Conservation (phyloP, 805 yeast genomes). For the Ogataea philodendri region DNA sequence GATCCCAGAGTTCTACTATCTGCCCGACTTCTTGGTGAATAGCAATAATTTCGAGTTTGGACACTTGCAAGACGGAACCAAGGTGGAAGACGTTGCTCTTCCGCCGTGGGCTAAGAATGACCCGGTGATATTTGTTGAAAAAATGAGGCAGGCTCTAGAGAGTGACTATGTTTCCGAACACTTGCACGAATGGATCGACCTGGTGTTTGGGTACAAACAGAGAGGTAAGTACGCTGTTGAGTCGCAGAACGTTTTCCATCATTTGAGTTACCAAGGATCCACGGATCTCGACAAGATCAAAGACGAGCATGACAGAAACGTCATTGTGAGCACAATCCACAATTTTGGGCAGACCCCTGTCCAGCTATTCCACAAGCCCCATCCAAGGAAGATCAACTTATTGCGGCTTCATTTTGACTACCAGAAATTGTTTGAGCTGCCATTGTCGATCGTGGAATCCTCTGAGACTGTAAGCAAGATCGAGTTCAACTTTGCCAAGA, state of each 20-base stretch:
- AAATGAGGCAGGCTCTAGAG: slow-evolving; percentile 81
- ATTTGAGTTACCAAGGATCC: slow-evolving; percentile 81
- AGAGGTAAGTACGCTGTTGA: slow-evolving; percentile 66
- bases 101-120: slow-evolving; percentile 87
- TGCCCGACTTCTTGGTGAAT: slow-evolving; percentile 76
- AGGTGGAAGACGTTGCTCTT: slow-evolving; percentile 59
- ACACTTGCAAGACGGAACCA: slow-evolving; percentile 53
- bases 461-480: slow-evolving; percentile 40
- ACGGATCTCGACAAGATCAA: slow-evolving; percentile 70
- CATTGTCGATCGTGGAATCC: slow-evolving; percentile 44
- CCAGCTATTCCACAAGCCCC: slow-evolving; percentile 67
- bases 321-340: slow-evolving; percentile 81
- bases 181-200: slow-evolving; percentile 81
- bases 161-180: slow-evolving; percentile 75
- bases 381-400: slow-evolving; percentile 48
- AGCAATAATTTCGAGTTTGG: slow-evolving; percentile 71
- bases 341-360: slow-evolving; percentile 91
- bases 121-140: slow-evolving; percentile 68
- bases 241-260: slow-evolving; percentile 76
- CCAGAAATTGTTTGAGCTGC: slow-evolving; percentile 33
- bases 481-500: slow-evolving; percentile 41
- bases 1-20: slow-evolving; percentile 79
- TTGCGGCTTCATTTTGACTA: slow-evolving; percentile 37
- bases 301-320: slow-evolving; percentile 71
- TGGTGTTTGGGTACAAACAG: slow-evolving; percentile 80